phyloP scores from a whole-genome alignment of 2,329 filamentous ascomycete species.

The Neodidymelliopsis sp. region DNA sequence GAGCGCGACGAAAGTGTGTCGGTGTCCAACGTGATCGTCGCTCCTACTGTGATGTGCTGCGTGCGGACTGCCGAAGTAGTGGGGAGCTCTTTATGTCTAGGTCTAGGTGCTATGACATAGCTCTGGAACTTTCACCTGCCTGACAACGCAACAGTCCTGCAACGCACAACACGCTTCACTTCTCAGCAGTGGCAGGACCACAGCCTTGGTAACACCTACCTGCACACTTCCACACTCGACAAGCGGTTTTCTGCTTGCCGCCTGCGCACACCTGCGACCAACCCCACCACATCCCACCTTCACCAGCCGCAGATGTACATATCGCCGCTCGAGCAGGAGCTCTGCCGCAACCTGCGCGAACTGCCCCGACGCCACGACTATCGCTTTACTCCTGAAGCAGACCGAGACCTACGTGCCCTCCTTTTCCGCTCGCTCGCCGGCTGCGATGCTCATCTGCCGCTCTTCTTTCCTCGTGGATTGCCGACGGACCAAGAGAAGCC shows the following conservation, averaged over 20 bases:
- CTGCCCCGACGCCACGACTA: conserved; percentile 77
- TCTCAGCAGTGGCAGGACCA: conserved; percentile 28
- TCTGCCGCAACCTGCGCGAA: conserved; percentile 81
- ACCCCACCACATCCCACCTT: conserved; percentile 25
- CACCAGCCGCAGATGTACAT: conserved; percentile 50
- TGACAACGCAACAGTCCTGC: not conserved
- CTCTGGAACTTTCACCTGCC: conserved; percentile 17
- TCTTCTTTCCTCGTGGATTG: conserved; percentile 82
- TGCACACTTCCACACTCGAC: too few relatives aligned
- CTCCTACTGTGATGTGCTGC: conserved; percentile 2
- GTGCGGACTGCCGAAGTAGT: conserved; percentile 1
- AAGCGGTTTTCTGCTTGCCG: not conserved
- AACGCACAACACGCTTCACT: conserved; percentile 1
- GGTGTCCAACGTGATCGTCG: not conserved
- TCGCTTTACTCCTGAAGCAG: conserved; percentile 76
- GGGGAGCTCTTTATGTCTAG: conserved; percentile 4
- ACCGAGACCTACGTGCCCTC: conserved; percentile 74
- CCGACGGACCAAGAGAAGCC: conserved; percentile 61
- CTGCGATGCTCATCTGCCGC: conserved; percentile 74
- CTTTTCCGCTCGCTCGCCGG: conserved; percentile 89
- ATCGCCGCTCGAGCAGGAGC: conserved; percentile 72
- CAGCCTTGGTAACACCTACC: conserved; percentile 11
- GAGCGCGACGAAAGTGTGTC: too few relatives aligned
- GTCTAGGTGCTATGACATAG: conserved; percentile 11
- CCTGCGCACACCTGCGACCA: conserved; percentile 3